phyloP scores from a whole-genome alignment of 2,329 filamentous ascomycete species.

The Thermoascus crustaceus region DNA sequence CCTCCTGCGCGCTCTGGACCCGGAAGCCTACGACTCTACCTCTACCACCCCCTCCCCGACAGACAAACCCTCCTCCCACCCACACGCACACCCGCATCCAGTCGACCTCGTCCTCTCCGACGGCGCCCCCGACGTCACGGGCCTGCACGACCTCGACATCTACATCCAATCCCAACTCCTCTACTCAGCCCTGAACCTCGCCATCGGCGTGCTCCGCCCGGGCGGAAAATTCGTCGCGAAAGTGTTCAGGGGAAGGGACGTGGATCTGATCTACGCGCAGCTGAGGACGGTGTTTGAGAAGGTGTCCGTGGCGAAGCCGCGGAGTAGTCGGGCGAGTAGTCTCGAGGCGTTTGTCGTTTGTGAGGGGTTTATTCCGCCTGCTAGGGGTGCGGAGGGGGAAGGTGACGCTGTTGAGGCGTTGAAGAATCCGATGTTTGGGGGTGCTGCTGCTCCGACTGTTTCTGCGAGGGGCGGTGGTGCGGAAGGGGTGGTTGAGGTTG shows the following conservation, averaged over 20 bases:
- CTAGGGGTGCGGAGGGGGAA: slow-evolving; percentile 40
- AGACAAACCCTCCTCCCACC: too few relatives aligned
- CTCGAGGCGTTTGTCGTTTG: slow-evolving; percentile 97
- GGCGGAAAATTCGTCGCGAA: slow-evolving; percentile 97
- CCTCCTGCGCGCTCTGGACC: slow-evolving; percentile 74
- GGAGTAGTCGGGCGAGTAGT: slow-evolving; percentile 90
- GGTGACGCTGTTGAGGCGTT: slow-evolving; percentile 29
- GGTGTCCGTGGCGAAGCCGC: slow-evolving; percentile 86
- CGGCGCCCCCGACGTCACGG: slow-evolving; percentile 92
- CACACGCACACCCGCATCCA: slow-evolving; percentile 61
- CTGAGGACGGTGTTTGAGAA: slow-evolving; percentile 81
- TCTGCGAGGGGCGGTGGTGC: too few relatives aligned
- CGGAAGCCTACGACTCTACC: slow-evolving; percentile 49
- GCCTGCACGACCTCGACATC: slow-evolving; percentile 93
- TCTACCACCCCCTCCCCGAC: slow-evolving; percentile 33
- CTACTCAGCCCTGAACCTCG: slow-evolving; percentile 87
- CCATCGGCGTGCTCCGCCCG: slow-evolving; percentile 82
- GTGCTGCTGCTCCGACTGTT: slow-evolving; percentile 24
- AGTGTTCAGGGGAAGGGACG: slow-evolving; percentile 89
- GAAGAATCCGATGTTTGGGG: slow-evolving; percentile 33
- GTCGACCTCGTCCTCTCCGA: slow-evolving; percentile 94
- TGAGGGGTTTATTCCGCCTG: slow-evolving; percentile 71
- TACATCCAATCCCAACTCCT: slow-evolving; percentile 95
- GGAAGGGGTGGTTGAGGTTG: slow-evolving; percentile 26
- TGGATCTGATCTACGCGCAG: slow-evolving; percentile 92